phyloP scores from a whole-genome alignment of 2,329 filamentous ascomycete genomes.

The Thielaviopsis punctulata region DNA sequence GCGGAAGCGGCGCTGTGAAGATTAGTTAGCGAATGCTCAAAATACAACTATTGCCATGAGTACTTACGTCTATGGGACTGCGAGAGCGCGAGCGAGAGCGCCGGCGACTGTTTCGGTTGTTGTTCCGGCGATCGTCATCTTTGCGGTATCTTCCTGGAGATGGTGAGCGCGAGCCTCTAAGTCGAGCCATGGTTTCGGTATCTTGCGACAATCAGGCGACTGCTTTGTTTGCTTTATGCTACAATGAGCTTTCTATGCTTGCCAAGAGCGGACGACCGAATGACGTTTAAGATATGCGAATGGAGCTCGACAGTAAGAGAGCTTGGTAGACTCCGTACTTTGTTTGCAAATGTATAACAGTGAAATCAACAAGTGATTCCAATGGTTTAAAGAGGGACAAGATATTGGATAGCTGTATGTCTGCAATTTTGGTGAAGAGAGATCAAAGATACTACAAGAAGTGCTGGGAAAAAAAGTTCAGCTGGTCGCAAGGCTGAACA shows the following conservation, averaged over 20 bases:
- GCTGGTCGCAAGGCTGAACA: not conserved
- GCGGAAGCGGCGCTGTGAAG: slow-evolving; percentile 38
- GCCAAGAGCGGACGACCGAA: not conserved
- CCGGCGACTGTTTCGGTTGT: slow-evolving; percentile 26
- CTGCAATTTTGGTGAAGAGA: too few species aligned
- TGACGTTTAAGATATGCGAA: slow-evolving; percentile 21
- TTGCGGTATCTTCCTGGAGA: slow-evolving; percentile 37
- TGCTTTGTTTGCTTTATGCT: too few species aligned
- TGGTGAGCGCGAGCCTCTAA: slow-evolving; percentile 67
- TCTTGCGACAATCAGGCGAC: slow-evolving; percentile 11
- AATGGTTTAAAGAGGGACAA: too few species aligned
- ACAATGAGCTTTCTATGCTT: too few species aligned
- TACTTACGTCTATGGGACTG: slow-evolving; percentile 44
- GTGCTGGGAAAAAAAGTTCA: not conserved
- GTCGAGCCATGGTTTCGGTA: slow-evolving; percentile 36
- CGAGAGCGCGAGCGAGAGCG: slow-evolving; percentile 43
- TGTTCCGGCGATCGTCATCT: slow-evolving; percentile 37
- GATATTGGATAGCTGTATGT: too few species aligned
- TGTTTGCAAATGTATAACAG: not conserved
- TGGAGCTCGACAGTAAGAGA: slow-evolving; percentile 9
- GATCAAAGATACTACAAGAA: too few species aligned
- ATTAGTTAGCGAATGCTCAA: slow-evolving; percentile 24
- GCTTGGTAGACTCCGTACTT: slow-evolving; percentile 12
- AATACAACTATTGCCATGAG: too few species aligned
- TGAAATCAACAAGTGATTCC: not conserved